Percentiles rank a stretch among this genome's conserved stretches.
Conservation (phyloP, 164 flowering plant genomes). For the Taxillus chinensis region DNA sequence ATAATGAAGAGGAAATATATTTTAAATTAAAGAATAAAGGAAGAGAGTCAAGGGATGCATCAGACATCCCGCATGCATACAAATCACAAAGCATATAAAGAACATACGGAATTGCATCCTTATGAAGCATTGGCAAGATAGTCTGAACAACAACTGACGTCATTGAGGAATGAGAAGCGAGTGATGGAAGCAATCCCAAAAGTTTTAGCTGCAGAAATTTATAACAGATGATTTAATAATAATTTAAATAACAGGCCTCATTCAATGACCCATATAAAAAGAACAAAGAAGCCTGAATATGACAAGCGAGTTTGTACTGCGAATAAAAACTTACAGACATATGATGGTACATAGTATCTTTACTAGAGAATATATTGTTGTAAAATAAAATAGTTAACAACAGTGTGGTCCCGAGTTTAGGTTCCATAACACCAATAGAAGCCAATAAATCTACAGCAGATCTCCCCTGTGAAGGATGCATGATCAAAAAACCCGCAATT, state of each 20-base stretch:
- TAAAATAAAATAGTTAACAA: constrained; percentile 57
- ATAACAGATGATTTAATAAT: constrained; percentile 1
- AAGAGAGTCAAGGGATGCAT: no score
- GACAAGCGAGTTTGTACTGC: background rate
- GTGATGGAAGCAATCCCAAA: constrained; percentile 65
- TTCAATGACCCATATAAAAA: background rate
- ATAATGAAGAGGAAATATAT: no score
- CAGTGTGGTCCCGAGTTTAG: constrained; percentile 56
- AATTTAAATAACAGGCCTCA: background rate
- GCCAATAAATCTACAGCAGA: constrained; percentile 56
- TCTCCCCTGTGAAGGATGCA: constrained; percentile 45
- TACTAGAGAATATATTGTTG: constrained; percentile 34
- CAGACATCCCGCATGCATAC: background rate
- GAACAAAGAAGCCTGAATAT: background rate
- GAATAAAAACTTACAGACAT: constrained; percentile 38
- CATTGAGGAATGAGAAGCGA: constrained; percentile 78
- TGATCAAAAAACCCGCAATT: constrained; percentile 38
- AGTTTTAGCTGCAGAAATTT: constrained; percentile 56
- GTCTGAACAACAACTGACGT: constrained; percentile 71
- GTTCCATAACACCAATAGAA: constrained; percentile 47
- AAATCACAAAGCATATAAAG: background rate
- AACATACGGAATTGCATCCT: constrained; percentile 57
- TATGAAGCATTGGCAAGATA: constrained; percentile 71
- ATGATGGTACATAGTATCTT: constrained; percentile 19
- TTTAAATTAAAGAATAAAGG: no score